Evolutionary conservation across 1,139 yeast genomes (phyloP).

Genomic region (Hansenula sp.): DNA sequence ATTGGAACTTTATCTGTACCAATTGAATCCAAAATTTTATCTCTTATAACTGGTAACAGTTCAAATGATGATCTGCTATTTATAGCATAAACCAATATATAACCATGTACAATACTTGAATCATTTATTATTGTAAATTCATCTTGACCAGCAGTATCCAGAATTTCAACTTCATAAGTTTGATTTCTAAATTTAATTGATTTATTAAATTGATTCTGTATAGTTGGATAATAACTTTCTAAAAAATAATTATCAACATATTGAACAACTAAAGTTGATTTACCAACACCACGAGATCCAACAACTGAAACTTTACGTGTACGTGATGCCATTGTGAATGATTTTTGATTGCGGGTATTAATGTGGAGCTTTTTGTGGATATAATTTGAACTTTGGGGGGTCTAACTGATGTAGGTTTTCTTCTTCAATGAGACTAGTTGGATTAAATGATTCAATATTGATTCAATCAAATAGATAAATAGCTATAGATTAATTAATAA

Average conservation of each 20-base stretch:
- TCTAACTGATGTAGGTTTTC: no score
- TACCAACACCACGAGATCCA: conserved; percentile 89
- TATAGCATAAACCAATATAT: conserved; percentile 77
- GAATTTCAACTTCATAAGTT: conserved; percentile 77
- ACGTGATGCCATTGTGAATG: conserved; percentile 21
- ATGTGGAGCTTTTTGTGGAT: no score
- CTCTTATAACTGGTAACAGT: conserved; percentile 71
- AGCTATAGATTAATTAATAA: no score
- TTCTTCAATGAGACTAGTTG: no score
- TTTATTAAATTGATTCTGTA: conserved; percentile 84
- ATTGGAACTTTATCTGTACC: conserved; percentile 76
- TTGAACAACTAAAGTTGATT: conserved; percentile 80
- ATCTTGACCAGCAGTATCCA: conserved; percentile 96
- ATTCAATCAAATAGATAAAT: no score
- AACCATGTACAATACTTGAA: conserved; percentile 81
- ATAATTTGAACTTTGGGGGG: no score
- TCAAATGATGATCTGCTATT: conserved; percentile 79
- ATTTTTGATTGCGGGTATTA: neutral
- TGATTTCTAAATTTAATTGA: conserved; percentile 65
- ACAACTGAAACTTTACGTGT: conserved; percentile 78
- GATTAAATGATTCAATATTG: no score
- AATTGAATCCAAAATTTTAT: conserved; percentile 65
- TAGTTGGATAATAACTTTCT: conserved; percentile 89
- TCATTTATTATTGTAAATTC: conserved; percentile 83
- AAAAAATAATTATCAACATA: conserved; percentile 87